Evolutionary conservation across 2,329 filamentous ascomycete species (phyloP), one percentile per base, ranked within the genome.

Genomic region (Geosmithia flava): DNA sequence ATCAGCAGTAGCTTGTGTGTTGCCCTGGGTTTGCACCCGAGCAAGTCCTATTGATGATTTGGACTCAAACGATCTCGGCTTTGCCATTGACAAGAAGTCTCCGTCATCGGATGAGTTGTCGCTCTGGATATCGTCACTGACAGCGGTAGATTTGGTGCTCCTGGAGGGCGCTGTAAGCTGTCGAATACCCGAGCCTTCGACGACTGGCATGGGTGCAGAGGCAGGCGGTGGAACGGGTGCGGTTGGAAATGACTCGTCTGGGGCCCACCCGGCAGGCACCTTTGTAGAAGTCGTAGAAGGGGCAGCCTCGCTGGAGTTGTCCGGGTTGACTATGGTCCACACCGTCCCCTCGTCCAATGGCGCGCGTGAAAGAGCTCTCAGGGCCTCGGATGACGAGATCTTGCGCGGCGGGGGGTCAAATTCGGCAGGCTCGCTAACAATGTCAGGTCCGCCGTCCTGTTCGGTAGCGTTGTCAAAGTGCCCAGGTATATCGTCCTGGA

Each of bases 301-400:
- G 11, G 52, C 48, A 20, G 50, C 46, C 40, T 60, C 56, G 27
- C 10, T 16, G 33, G 33, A 16, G 33, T 65, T 63, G 19, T 58
- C 61, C 5, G 64, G 57, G 48, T 65, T 69, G 7, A 75, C 69
- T 20, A 74, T 65, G 4, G 71, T 74, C 72, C 72, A 75, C n/a
- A 72, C 64, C 4, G 70, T 71, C 10, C 59, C 64, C 55, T 69
- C 73, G 47, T 74, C 74, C n/a, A 72, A 56, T 6, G 75, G 74
- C 20, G 62, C 64, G 52, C 74, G 64, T 16, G 75, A 75, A 45
- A 79, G 58, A 3, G 71, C 70, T 49, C 74, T 68, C 40, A 79
- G 59, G 5, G 70, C 69, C 52, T 79, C 74, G 1, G 75, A 75
- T 11, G 75, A 77, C 3, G 74, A 76, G 27, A 77, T 70, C 57